Percentiles rank a stretch among this genome's conserved stretches.
Conservation (phyloP, 2,329 filamentous ascomycete genomes). For the Cytospora leucostoma region DNA sequence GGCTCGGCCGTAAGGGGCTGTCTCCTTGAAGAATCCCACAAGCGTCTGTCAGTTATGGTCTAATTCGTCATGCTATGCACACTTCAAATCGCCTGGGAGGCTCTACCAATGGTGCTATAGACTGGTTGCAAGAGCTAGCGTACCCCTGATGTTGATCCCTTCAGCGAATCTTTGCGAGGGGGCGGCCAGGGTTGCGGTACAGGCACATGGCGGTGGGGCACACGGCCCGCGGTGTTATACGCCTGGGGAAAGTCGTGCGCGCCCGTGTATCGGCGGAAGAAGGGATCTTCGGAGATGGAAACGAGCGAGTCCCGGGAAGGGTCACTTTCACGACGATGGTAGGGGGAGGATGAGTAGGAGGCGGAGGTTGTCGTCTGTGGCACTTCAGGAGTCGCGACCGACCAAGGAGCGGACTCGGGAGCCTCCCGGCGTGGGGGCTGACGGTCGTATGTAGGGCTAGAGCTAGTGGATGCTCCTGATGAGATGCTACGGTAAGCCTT, state of each 20-base stretch:
- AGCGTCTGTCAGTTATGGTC: conserved; percentile 23
- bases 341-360: conserved; percentile 28
- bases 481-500: conserved; percentile 26
- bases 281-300: conserved; percentile 58
- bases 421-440: conserved; percentile 21
- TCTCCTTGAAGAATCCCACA: conserved; percentile 12
- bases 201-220: conserved; percentile 27
- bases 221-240: conserved; percentile 8
- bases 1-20: conserved; percentile 5
- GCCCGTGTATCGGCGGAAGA: conserved; percentile 51
- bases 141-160: conserved; percentile 37
- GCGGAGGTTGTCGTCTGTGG: conserved; percentile 19
- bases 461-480: conserved; percentile 19
- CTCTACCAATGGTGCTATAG: background rate
- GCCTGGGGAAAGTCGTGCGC: conserved; percentile 33
- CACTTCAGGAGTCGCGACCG: conserved; percentile 22
- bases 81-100: conserved; percentile 16
- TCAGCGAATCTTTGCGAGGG: conserved; percentile 53
- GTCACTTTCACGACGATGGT: conserved; percentile 32
- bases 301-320: conserved; percentile 50
- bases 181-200: conserved; percentile 44
- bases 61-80: conserved; percentile 20
- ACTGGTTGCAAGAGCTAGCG: conserved; percentile 9
- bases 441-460: conserved; percentile 21
- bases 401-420: conserved; percentile 23